Base-by-base conservation (phyloP, 2,329 filamentous ascomycete genomes). In the Cryphonectria parasitica region DNA sequence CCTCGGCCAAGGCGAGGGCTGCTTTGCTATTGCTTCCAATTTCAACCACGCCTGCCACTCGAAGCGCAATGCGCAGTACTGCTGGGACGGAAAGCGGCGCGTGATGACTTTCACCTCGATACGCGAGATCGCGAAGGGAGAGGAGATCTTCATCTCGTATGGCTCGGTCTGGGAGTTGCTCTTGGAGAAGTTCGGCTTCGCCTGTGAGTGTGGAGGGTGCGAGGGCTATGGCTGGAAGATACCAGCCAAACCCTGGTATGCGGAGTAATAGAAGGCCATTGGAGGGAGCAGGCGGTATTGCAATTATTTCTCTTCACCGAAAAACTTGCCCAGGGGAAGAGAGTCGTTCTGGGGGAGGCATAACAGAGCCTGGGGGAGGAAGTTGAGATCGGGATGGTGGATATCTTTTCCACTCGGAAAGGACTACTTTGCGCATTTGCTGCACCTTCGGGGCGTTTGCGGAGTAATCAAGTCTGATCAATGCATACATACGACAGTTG, bases 1-100 rank as follows among this genome's bases (percentile, higher is more conserved):
- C 1, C 70, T 78, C 11, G 56, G 43, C 0, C 68, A 70, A 0
- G 73, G 74, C 3, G 74, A 77, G 8, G 82, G 80, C 0, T 82
- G 89, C 2, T 88, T 88, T 69, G 80, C 84, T 0, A 79, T 86
- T 7, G 85, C 84, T 0, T 84, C 87, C 0, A 82, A 87, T 2
- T 89, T 90, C 78, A 90, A 90, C 75, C 88, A 90, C 75, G 83
- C 87, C 0, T 90, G 88, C 74, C 71, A 74, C 1, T 80, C 82
- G 0, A 76, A 74, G 3, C 76, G 81, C 68, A 87, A 83, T 60
- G 75, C 88, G 36, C 73, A 78, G 1, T 89, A 85, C 74, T 73
- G 63, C 0, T 87, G 82, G 73, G 80, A 86, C 66, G 7, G 65
- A 0, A 56, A 69, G 0, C 69, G 73, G 1, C 73, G 78, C 8